phyloP scores from a whole-genome alignment of 495 filamentous ascomycete genomes.

The Talaromyces ruber region DNA sequence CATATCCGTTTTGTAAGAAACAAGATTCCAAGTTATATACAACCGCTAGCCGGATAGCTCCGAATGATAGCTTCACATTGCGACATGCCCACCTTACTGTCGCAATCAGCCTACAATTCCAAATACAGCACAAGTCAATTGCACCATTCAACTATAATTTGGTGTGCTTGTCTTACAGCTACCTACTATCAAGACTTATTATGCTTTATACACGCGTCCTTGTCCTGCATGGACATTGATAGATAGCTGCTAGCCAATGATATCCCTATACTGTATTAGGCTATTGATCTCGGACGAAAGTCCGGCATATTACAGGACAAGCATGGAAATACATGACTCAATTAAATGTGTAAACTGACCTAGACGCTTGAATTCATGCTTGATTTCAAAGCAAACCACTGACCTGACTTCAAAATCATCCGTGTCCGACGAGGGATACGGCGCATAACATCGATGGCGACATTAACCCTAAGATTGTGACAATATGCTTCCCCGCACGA shows the following conservation, averaged over 20 bases:
- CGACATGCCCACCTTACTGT: not conserved
- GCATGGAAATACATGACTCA: not conserved
- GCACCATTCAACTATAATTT: not conserved
- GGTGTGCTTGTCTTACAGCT: not conserved
- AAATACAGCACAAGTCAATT: not conserved
- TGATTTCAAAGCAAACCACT: not conserved
- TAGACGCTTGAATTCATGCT: not conserved
- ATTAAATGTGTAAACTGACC: not conserved
- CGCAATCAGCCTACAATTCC: not conserved
- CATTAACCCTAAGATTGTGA: slow-evolving; percentile 1
- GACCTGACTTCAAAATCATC: not conserved
- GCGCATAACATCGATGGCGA: not conserved
- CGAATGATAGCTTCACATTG: not conserved
- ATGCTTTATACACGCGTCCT: not conserved
- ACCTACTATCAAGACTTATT: not conserved
- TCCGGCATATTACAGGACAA: not conserved
- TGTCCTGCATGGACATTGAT: not conserved
- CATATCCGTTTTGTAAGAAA: not conserved
- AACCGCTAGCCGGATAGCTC: not conserved
- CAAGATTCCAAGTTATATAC: not conserved
- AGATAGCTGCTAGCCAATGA: not conserved
- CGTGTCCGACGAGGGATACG: not conserved
- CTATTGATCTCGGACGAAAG: not conserved
- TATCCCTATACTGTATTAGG: not conserved
- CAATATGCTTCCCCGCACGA: slow-evolving; percentile 1